Evolutionary conservation across 345 rosid genomes (phyloP).

Genomic region (Pseudoturritis turrita): DNA sequence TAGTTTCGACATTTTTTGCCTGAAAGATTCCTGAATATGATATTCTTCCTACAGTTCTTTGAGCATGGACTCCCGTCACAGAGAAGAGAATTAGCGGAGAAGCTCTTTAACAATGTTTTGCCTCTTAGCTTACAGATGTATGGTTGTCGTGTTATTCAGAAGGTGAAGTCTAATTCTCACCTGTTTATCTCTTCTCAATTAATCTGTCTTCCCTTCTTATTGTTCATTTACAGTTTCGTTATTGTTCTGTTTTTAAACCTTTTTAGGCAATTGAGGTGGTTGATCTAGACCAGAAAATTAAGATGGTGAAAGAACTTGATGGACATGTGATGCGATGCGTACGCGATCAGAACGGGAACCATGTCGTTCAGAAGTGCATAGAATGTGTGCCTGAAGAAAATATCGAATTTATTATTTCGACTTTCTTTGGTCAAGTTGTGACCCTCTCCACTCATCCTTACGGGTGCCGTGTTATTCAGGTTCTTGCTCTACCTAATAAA

Average conservation of each 20-base stretch:
- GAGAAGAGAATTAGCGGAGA: conserved; percentile 77
- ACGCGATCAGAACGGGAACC: conserved; percentile 97
- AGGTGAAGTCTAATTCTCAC: conserved; percentile 41
- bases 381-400: conserved; percentile 91
- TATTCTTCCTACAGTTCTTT: conserved; percentile 54
- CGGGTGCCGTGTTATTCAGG: conserved; percentile 99
- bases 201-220: neutral
- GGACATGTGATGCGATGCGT: conserved; percentile 93
- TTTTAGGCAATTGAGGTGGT: conserved; percentile 89
- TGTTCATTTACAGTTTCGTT: neutral
- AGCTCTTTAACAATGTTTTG: conserved; percentile 75
- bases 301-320: conserved; percentile 91
- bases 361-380: conserved; percentile 94
- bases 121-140: conserved; percentile 95
- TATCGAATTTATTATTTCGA: conserved; percentile 68
- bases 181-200: neutral
- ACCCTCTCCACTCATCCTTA: conserved; percentile 86
- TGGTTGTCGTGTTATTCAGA: conserved; percentile 97
- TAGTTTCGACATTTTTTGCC: neutral
- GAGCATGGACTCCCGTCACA: conserved; percentile 91
- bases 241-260: neutral
- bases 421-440: conserved; percentile 89
- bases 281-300: conserved; percentile 79
- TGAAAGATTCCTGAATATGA: neutral
- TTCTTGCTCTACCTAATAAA: neutral